phyloP scores from a whole-genome alignment of 805 yeast genomes.

The Lipomyces orientalis region DNA sequence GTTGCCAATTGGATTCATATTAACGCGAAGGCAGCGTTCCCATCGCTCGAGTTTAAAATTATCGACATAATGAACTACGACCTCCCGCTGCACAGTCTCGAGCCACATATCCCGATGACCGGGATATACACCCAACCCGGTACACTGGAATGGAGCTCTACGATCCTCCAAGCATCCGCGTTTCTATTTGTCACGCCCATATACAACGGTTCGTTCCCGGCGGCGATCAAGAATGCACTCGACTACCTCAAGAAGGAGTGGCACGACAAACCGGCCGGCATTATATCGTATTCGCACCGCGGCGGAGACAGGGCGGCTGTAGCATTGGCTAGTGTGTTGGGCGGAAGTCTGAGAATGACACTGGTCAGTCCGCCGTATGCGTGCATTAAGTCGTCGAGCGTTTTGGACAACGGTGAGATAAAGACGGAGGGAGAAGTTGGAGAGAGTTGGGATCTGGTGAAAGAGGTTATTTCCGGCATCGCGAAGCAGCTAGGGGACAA shows the following conservation, averaged over 20 bases:
- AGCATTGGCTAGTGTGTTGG: not conserved
- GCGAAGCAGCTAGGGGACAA: too few species aligned
- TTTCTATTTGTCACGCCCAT: constrained; percentile 49
- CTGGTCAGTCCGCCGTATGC: constrained; percentile 12
- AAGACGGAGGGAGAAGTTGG: too few species aligned
- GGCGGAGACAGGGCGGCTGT: constrained; percentile 24
- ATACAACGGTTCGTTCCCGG: constrained; percentile 50
- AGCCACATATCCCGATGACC: constrained; percentile 24
- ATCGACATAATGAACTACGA: constrained; percentile 23
- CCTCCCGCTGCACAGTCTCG: constrained; percentile 20
- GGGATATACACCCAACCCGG: constrained; percentile 27
- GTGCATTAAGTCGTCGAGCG: too few species aligned
- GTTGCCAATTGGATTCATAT: constrained; percentile 18
- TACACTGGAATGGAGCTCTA: constrained; percentile 22
- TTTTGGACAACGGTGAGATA: too few species aligned
- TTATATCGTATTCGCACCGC: constrained; percentile 42
- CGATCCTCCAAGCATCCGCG: constrained; percentile 36
- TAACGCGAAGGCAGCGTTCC: not conserved
- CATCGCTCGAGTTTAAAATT: constrained; percentile 16
- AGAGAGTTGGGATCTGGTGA: too few species aligned
- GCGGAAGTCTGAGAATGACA: constrained; percentile 12
- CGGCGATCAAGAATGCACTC: constrained; percentile 48
- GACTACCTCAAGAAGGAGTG: constrained; percentile 49
- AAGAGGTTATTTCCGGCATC: too few species aligned
- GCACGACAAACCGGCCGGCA: constrained; percentile 45